Percentiles rank a stretch among this genome's conserved stretches.
These are phyloP conservation scores for Carallia pectinifolia DNA, from an alignment of 345 rosid genomes.

Conservation along the genomic window DNA sequence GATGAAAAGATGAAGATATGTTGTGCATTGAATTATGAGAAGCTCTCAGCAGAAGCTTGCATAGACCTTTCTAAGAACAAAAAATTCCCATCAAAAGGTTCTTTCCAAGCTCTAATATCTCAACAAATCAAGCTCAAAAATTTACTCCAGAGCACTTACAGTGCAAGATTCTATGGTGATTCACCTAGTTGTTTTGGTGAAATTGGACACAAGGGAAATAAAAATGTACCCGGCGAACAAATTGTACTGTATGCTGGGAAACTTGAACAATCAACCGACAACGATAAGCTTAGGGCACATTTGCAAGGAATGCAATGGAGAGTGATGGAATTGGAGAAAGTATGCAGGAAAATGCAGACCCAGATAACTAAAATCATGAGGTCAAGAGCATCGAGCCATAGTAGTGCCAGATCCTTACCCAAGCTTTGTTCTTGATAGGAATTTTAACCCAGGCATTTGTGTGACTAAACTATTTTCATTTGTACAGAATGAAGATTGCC, in stretches of 20 bases:
- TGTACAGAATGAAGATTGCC: conserved; percentile 22
- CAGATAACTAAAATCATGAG: conserved; percentile 73
- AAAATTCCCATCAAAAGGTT: conserved; percentile 53
- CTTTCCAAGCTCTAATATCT: conserved; percentile 39
- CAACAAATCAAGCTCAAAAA: conserved; percentile 51
- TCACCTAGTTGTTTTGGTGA: conserved; percentile 24
- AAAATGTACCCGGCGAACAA: conserved; percentile 31
- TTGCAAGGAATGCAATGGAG: conserved; percentile 83
- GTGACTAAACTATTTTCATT: conserved; percentile 2
- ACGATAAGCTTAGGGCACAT: conserved; percentile 50
- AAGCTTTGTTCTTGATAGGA: conserved; percentile 71
- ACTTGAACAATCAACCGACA: conserved; percentile 39
- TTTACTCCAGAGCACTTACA: conserved; percentile 34
- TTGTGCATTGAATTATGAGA: conserved; percentile 55
- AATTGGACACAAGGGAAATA: conserved; percentile 23
- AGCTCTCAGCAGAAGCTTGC: conserved; percentile 61
- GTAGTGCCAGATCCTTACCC: conserved; percentile 62
- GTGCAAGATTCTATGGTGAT: conserved; percentile 10
- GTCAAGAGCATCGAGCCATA: conserved; percentile 47
- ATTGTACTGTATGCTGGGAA: conserved; percentile 46
- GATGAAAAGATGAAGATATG: conserved; percentile 68
- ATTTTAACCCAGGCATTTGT: not conserved
- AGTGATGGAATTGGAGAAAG: conserved; percentile 81
- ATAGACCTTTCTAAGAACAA: conserved; percentile 54
- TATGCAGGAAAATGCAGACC: conserved; percentile 75